A percentile compares a stretch with the other conserved stretches of the same genome.
Evolutionary conservation across 352 stramenopile species (phyloP).

Genomic region (Phytophthora niederhauseri): DNA sequence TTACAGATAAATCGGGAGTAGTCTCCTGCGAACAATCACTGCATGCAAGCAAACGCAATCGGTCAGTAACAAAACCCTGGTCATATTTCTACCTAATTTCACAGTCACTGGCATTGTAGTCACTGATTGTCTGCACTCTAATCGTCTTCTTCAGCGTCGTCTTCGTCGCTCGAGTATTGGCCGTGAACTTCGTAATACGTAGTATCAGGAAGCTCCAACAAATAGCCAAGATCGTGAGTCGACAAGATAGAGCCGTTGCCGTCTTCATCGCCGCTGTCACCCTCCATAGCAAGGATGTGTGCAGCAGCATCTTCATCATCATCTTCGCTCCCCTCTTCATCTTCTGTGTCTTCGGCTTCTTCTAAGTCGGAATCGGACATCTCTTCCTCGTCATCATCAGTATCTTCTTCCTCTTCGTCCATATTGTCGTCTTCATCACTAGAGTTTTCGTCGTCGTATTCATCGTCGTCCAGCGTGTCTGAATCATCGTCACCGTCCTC

Average conservation of each 20-base stretch:
- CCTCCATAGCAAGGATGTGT: conserved; percentile 33
- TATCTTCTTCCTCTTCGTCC: conserved; percentile 58
- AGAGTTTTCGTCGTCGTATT: conserved; percentile 75
- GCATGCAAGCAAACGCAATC: background rate
- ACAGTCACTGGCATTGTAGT: conserved; percentile 1
- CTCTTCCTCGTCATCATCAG: conserved; percentile 49
- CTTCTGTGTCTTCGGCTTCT: conserved; percentile 37
- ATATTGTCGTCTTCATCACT: conserved; percentile 59
- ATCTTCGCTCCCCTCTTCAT: conserved; percentile 37
- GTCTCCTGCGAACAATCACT: background rate
- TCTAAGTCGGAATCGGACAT: conserved; percentile 33
- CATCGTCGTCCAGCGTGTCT: conserved; percentile 75
- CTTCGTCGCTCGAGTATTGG: conserved; percentile 80
- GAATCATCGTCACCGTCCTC: conserved; percentile 78
- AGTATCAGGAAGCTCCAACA: conserved; percentile 75
- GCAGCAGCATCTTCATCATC: conserved; percentile 26
- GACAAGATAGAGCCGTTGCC: conserved; percentile 53
- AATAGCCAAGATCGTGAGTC: conserved; percentile 62
- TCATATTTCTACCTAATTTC: conserved; percentile 15
- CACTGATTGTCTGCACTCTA: conserved; percentile 15
- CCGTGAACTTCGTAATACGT: conserved; percentile 76
- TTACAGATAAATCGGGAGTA: conserved; percentile 21
- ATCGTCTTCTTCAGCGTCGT: conserved; percentile 69
- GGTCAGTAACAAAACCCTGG: conserved; percentile 4
- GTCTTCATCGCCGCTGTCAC: conserved; percentile 46